Conservation (phyloP, 2,329 filamentous ascomycete species). For the Mollisiaceae sp. region DNA sequence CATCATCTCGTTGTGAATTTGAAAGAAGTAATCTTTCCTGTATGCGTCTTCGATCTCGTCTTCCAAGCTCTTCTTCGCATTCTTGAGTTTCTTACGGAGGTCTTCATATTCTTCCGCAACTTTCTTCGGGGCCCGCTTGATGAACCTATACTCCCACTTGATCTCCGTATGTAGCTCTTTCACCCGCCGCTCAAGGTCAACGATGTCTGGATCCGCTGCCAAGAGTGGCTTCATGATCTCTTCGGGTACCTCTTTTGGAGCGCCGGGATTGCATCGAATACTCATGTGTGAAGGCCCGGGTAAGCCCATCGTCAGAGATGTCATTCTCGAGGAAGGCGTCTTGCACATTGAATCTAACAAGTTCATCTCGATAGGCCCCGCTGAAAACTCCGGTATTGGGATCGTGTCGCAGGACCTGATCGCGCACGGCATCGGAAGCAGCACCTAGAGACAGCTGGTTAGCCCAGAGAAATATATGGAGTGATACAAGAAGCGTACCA, state of each 20-base stretch:
- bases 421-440: conserved; percentile 27
- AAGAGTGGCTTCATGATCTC: conserved; percentile 24
- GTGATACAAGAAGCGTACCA: conserved; percentile 26
- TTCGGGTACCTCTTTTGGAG: conserved; percentile 27
- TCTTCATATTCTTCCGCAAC: no score
- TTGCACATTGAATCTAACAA: conserved; percentile 34
- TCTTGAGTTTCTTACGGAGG: no score
- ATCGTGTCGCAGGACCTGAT: conserved; percentile 34
- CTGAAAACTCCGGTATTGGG: conserved; percentile 29
- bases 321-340: conserved; percentile 33
- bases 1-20: no score
- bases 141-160: no score
- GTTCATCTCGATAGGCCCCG: conserved; percentile 28
- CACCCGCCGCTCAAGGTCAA: no score
- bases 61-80: no score
- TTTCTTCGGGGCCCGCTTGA: no score
- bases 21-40: no score
- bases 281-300: conserved; percentile 33
- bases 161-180: no score
- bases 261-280: conserved; percentile 31
- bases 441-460: conserved; percentile 25
- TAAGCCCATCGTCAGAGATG: conserved; percentile 31
- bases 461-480: conserved; percentile 19
- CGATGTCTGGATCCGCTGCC: conserved; percentile 27
- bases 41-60: no score